Percentiles rank a stretch among this genome's conserved stretches.
Conservation (phyloP, 768 basidiomycete genomes). For the Hemileccinum rubropunctum region DNA sequence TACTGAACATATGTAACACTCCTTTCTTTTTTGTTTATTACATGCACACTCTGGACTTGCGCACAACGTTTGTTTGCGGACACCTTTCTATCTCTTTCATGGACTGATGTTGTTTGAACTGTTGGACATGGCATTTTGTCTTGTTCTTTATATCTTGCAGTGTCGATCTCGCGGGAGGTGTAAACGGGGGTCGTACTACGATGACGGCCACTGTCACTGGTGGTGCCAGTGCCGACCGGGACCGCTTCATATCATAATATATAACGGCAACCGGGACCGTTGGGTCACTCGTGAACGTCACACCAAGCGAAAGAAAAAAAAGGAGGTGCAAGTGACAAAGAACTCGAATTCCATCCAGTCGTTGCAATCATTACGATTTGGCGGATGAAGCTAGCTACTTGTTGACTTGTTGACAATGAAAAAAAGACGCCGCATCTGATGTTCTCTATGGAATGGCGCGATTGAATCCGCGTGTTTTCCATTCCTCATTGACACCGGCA, state of each 20-base stretch:
- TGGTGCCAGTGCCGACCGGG: background rate
- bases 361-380: too few relatives aligned
- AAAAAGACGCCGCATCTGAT: background rate
- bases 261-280: conserved; percentile 9
- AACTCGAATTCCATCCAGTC: too few relatives aligned
- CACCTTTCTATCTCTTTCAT: conserved; percentile 9
- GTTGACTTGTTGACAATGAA: too few relatives aligned
- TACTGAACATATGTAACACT: conserved; percentile 35
- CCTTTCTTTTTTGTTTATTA: conserved; percentile 28
- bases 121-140: conserved; percentile 22
- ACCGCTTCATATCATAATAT: background rate
- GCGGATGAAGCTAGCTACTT: too few relatives aligned
- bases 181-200: background rate
- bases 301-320: background rate
- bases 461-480: background rate
- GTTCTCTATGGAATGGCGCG: background rate
- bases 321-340: background rate
- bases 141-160: background rate
- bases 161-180: background rate
- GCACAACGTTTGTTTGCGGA: conserved; percentile 22
- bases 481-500: background rate
- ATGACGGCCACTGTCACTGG: too few relatives aligned
- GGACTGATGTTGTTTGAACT: conserved; percentile 23
- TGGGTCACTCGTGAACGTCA: background rate
- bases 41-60: conserved; percentile 14